These are phyloP conservation scores for Ogataea minuta DNA, from an alignment of 805 yeast genomes.

Conservation along the genomic window DNA sequence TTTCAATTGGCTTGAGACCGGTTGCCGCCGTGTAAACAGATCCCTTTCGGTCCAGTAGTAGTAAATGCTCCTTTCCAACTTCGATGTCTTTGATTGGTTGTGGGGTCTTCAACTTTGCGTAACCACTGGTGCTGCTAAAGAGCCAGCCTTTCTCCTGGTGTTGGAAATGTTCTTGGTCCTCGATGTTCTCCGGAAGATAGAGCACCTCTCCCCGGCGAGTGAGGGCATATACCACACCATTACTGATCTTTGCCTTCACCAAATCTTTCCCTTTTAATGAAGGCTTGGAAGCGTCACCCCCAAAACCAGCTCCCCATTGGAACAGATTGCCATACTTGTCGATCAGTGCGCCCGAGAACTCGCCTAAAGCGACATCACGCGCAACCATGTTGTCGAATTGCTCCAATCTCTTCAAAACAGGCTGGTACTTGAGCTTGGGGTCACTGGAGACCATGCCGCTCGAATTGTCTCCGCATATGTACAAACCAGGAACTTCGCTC, in stretches of 20 bases:
- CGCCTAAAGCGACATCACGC: constrained; percentile 53
- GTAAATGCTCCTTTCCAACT: constrained; percentile 68
- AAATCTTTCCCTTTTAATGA: constrained; percentile 50
- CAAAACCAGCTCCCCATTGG: constrained; percentile 59
- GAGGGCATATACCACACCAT: constrained; percentile 51
- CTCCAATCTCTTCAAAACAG: constrained; percentile 57
- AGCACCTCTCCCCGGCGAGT: constrained; percentile 46
- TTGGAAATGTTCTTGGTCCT: constrained; percentile 20
- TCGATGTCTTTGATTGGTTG: constrained; percentile 37
- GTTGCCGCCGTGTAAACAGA: constrained; percentile 64
- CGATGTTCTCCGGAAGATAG: constrained; percentile 33
- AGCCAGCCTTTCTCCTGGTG: constrained; percentile 14
- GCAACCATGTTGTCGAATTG: constrained; percentile 62
- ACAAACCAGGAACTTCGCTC: constrained; percentile 53
- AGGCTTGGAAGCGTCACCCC: constrained; percentile 26
- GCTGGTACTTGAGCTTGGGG: constrained; percentile 33
- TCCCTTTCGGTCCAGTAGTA: constrained; percentile 59
- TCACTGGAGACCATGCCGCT: constrained; percentile 34
- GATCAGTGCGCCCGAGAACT: constrained; percentile 54
- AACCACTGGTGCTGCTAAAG: constrained; percentile 15
- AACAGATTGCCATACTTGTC: constrained; percentile 68
- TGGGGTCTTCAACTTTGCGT: constrained; percentile 18
- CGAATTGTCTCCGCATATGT: constrained; percentile 60
- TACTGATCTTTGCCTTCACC: constrained; percentile 46
- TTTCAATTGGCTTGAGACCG: constrained; percentile 43